A percentile compares a stretch with the other conserved stretches of the same genome.
Conservation (phyloP, 2,329 filamentous ascomycete genomes). For the Beauveria sp. region DNA sequence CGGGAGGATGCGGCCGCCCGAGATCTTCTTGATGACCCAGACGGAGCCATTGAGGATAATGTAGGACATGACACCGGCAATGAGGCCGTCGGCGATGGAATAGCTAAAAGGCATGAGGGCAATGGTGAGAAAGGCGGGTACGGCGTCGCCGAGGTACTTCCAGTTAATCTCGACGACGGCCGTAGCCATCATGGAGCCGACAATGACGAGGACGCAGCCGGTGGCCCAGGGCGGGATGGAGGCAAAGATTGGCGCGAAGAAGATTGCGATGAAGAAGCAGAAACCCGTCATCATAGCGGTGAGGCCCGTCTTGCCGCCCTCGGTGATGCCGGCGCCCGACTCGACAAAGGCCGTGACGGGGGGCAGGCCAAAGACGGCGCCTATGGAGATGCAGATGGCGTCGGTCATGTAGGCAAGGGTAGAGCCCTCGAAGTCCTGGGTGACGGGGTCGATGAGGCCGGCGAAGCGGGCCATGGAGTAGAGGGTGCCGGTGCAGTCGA, state of each 20-base stretch:
- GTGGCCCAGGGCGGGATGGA: slow-evolving; percentile 87
- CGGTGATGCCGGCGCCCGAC: slow-evolving; percentile 82
- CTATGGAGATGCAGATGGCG: slow-evolving; percentile 69
- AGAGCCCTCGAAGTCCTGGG: slow-evolving; percentile 81
- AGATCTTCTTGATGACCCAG: slow-evolving; percentile 59
- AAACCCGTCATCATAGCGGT: slow-evolving; percentile 71
- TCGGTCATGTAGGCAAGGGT: slow-evolving; percentile 79
- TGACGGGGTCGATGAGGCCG: slow-evolving; percentile 70
- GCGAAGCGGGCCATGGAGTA: slow-evolving; percentile 87
- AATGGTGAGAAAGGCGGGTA: slow-evolving; percentile 79
- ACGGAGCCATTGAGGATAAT: slow-evolving; percentile 65
- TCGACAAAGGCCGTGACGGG: slow-evolving; percentile 85
- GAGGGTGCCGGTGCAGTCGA: slow-evolving; percentile 78
- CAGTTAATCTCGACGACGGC: slow-evolving; percentile 81
- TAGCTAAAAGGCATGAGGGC: slow-evolving; percentile 86
- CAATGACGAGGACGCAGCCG: slow-evolving; percentile 77
- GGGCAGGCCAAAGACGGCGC: slow-evolving; percentile 67
- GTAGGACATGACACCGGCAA: slow-evolving; percentile 71
- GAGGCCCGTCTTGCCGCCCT: slow-evolving; percentile 79
- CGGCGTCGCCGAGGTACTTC: slow-evolving; percentile 74
- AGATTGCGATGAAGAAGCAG: slow-evolving; percentile 80
- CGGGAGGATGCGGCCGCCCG: slow-evolving; percentile 63
- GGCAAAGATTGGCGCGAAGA: slow-evolving; percentile 86
- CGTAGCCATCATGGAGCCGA: slow-evolving; percentile 80
- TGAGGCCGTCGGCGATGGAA: slow-evolving; percentile 79